Evolutionary conservation across 2,329 filamentous ascomycete species (phyloP).

Genomic region (Colletotrichum noveboracense): DNA sequence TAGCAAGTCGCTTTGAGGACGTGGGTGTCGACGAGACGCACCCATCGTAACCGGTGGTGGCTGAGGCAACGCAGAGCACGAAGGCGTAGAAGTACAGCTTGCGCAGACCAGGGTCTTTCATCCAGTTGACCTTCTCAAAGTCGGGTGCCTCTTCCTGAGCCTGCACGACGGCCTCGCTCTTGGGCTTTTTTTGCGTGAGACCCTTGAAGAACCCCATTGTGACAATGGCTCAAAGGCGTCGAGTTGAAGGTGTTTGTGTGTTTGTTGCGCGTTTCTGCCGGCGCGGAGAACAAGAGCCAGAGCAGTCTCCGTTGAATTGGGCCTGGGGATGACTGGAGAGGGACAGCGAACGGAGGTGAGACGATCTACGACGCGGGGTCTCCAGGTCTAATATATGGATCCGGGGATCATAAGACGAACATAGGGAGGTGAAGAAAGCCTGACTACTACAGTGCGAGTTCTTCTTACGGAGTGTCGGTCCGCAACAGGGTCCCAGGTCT

Average conservation of each 20-base stretch:
- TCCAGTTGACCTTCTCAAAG: constrained; percentile 58
- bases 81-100: constrained; percentile 59
- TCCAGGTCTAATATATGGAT: constrained; percentile 17
- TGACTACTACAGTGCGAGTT: not conserved
- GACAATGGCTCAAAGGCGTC: not conserved
- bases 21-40: constrained; percentile 30
- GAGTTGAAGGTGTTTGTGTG: not conserved
- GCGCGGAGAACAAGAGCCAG: constrained; percentile 2
- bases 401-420: constrained; percentile 5
- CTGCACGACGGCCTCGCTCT: constrained; percentile 2
- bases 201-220: constrained; percentile 19
- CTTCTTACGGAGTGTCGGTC: not conserved
- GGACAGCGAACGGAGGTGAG: not conserved
- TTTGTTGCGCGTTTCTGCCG: not conserved
- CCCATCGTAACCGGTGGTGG: constrained; percentile 63
- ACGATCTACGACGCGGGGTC: constrained; percentile 2
- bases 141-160: constrained; percentile 54
- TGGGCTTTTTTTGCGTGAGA: constrained; percentile 17
- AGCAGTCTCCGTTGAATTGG: not conserved
- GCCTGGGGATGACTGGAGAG: not conserved
- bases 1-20: not conserved
- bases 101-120: constrained; percentile 58
- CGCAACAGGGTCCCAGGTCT: not conserved
- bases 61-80: constrained; percentile 58
- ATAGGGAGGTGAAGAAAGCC: not conserved